phyloP scores from a whole-genome alignment of 2,329 filamentous ascomycete species.

The Neonectria coccinea region DNA sequence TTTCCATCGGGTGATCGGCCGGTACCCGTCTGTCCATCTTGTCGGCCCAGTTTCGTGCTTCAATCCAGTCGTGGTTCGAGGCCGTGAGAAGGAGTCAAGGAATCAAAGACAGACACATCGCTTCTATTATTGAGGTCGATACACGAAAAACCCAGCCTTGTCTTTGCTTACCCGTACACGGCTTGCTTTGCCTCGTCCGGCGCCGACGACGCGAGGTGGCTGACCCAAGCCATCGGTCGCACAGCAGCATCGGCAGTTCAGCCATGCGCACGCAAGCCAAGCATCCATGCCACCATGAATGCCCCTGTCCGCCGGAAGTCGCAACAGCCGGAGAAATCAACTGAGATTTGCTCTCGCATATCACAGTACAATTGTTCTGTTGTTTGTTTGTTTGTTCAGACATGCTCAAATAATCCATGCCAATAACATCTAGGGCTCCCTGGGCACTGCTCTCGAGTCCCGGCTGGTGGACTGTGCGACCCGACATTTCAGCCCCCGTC shows the following conservation, averaged over 20 bases:
- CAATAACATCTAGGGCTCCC: not conserved
- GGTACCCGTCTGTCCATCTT: not conserved
- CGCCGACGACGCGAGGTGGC: constrained; percentile 25
- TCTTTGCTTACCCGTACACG: not conserved
- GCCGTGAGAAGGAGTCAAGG: not conserved
- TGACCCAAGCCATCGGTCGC: constrained; percentile 17
- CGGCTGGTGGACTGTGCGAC: too few relatives aligned
- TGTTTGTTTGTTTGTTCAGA: too few relatives aligned
- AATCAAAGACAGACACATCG: not conserved
- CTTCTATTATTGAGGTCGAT: not conserved
- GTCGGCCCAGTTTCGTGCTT: not conserved
- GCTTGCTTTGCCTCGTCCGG: constrained; percentile 2
- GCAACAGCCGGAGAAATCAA: not conserved
- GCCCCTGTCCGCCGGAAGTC: constrained; percentile 2
- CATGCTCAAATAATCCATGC: not conserved
- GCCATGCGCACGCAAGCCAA: constrained; percentile 3
- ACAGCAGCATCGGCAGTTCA: constrained; percentile 16
- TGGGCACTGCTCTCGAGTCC: not conserved
- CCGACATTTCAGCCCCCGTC: too few relatives aligned
- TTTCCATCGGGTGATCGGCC: constrained; percentile 28
- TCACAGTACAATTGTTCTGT: not conserved
- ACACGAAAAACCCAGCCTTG: not conserved
- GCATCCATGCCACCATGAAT: not conserved
- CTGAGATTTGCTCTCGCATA: too few relatives aligned
- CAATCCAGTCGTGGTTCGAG: not conserved